Evolutionary conservation across 2,329 filamentous ascomycete genomes (phyloP), one percentile per base, ranked within the genome.

Genomic region (Xylaria sp.): DNA sequence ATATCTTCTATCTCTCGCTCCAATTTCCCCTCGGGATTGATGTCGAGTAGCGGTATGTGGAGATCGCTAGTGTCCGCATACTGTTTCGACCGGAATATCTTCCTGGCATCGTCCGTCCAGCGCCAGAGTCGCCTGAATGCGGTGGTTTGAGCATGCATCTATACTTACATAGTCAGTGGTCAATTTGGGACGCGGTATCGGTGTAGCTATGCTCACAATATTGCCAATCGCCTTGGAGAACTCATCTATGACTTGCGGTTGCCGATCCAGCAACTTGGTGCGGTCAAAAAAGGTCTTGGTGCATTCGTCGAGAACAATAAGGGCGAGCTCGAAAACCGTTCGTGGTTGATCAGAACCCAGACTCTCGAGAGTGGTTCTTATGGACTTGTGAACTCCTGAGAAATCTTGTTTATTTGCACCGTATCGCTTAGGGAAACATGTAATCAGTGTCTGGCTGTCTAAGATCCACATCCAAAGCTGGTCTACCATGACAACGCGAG

Each of bases 1-100:
- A 86, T 84, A 51, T 86, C 84, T 58, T 84, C 82, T 10, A 83
- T 81, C 60, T 86, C 84, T 0, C 77, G 74, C 39, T 84, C 80
- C 0, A 86, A 74, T 23, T 79, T 76, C 0, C 81, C 82, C 68
- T 85, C 83, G 0, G 79, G 78, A 2, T 80, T 81, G 28, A 85
- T 84, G 62, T 84, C 79, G 0, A 84, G 77, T 0, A 82, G 75
- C 0, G 74, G 58, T 58, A 78, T 70, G 59, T 81, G 74, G 0
- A 77, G 71, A 0, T 74, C 72, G 1, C 74, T 73, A 7, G 71
- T 70, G 39, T 77, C 65, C 15, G 67, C 58, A 66, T 73, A 63
- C 18, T 70, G 20, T 6, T 73, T 62, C 10, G 72, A 70, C 7
- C 63, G 60, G 56, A 77, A 79, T 8, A 70, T 65, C 7, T 63